Evolutionary conservation across 805 yeast genomes (phyloP).

Genomic region (Tetrapisispora pingtungensis): DNA sequence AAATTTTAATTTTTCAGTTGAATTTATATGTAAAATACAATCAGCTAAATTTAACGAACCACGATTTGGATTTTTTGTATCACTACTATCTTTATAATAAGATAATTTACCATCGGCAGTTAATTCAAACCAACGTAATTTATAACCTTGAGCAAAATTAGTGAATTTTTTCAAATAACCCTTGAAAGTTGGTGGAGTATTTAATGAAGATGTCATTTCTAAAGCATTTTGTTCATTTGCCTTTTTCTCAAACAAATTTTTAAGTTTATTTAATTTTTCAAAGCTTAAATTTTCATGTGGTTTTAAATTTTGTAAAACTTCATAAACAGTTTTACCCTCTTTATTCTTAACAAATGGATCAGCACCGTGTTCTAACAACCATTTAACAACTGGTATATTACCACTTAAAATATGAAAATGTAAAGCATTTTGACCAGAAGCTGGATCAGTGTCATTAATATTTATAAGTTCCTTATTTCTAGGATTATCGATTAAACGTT

Average conservation of each 20-base stretch:
- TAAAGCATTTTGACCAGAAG: slow-evolving; percentile 82
- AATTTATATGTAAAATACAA: slow-evolving; percentile 76
- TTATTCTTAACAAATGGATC: slow-evolving; percentile 85
- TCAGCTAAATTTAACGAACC: slow-evolving; percentile 79
- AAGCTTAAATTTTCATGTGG: slow-evolving; percentile 32
- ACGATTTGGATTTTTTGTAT: slow-evolving; percentile 72
- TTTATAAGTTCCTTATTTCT: slow-evolving; percentile 76
- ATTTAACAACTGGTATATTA: slow-evolving; percentile 73
- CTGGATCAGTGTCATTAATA: slow-evolving; percentile 87
- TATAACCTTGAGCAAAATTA: slow-evolving; percentile 91
- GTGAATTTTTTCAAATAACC: slow-evolving; percentile 97
- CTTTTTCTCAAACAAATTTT: slow-evolving; percentile 56
- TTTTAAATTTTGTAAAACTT: slow-evolving; percentile 47
- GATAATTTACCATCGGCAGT: slow-evolving; percentile 73
- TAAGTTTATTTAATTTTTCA: slow-evolving; percentile 32
- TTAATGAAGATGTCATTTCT: slow-evolving; percentile 28
- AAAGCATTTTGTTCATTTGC: slow-evolving; percentile 68
- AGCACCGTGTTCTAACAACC: slow-evolving; percentile 86
- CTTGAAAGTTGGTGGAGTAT: slow-evolving; percentile 67
- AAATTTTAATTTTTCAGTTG: slow-evolving; percentile 84
- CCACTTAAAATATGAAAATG: slow-evolving; percentile 74
- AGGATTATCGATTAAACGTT: slow-evolving; percentile 52
- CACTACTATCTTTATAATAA: slow-evolving; percentile 85
- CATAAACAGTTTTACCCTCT: slow-evolving; percentile 72
- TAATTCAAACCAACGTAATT: slow-evolving; percentile 83